Conservation (phyloP, 2,329 filamentous ascomycete genomes). For the Trichoderma sp. region DNA sequence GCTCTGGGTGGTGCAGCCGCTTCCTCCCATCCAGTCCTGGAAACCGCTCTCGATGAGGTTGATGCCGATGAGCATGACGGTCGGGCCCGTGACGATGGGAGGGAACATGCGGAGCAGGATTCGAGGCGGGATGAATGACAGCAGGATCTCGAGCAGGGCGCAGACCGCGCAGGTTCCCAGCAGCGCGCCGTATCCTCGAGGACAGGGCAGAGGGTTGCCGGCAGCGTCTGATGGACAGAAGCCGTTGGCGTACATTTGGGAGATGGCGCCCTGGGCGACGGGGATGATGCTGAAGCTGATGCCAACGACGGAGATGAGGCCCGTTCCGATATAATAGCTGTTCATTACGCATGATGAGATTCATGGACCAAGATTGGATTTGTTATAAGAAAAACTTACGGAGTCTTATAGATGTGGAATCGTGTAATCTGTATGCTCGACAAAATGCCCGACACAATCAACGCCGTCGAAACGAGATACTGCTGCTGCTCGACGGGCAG, state of each 20-base stretch:
- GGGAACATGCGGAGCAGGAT: conserved; percentile 74
- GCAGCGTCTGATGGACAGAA: conserved; percentile 61
- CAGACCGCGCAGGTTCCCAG: conserved; percentile 69
- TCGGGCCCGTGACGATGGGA: conserved; percentile 75
- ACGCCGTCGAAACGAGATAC: conserved; percentile 76
- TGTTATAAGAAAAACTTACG: conserved; percentile 38
- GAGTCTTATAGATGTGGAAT: conserved; percentile 70
- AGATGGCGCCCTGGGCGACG: conserved; percentile 63
- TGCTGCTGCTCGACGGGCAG: conserved; percentile 62
- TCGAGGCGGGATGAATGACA: conserved; percentile 73
- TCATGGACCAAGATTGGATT: background rate
- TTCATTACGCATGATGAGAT: conserved; percentile 39
- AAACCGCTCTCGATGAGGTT: conserved; percentile 72
- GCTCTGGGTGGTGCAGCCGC: conserved; percentile 58
- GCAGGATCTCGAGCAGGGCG: conserved; percentile 68
- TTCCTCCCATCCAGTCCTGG: conserved; percentile 76
- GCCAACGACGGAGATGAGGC: conserved; percentile 78
- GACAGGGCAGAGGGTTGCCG: conserved; percentile 71
- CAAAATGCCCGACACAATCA: conserved; percentile 77
- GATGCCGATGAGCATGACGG: conserved; percentile 71
- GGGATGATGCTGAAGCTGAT: conserved; percentile 41
- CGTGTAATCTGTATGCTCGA: conserved; percentile 76
- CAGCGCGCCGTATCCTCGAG: conserved; percentile 71
- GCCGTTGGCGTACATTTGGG: conserved; percentile 77
- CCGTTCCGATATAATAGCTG: conserved; percentile 76